Conservation (phyloP, 371 early-diverging fungal genomes). For the Choanephora cucurbitarum region DNA sequence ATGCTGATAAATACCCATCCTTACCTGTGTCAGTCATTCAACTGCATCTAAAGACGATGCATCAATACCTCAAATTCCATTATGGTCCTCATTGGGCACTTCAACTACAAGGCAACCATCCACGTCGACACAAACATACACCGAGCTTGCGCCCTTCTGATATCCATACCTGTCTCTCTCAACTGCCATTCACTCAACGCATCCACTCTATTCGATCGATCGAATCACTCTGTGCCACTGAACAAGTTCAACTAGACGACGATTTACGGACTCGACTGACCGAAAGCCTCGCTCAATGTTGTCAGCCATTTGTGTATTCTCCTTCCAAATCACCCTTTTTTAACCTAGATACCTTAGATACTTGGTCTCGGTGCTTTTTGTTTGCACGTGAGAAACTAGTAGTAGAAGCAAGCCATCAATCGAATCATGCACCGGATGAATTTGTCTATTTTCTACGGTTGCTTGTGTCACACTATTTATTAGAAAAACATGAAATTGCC, state of each 20-base stretch:
- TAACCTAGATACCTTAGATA: slow-evolving; percentile 7
- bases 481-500: slow-evolving; percentile 27
- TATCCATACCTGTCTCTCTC: slow-evolving; percentile 25
- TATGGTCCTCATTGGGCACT: slow-evolving; percentile 45
- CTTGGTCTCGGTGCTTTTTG: slow-evolving; percentile 38
- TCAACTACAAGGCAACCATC: slow-evolving; percentile 25
- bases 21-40: slow-evolving; percentile 35
- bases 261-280: slow-evolving; percentile 35
- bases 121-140: not conserved
- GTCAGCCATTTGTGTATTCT: slow-evolving; percentile 23
- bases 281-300: slow-evolving; percentile 28
- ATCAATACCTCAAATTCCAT: slow-evolving; percentile 40
- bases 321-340: slow-evolving; percentile 10
- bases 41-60: slow-evolving; percentile 38
- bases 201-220: slow-evolving; percentile 19
- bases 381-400: slow-evolving; percentile 48
- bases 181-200: slow-evolving; percentile 26
- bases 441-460: slow-evolving; percentile 33
- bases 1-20: slow-evolving; percentile 19
- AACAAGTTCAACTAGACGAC: slow-evolving; percentile 44
- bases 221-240: slow-evolving; percentile 35
- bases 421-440: slow-evolving; percentile 19
- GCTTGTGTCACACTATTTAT: slow-evolving; percentile 31
- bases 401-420: slow-evolving; percentile 16
- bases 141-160: slow-evolving; percentile 11